phyloP scores from a whole-genome alignment of 2,329 filamentous ascomycete genomes.

The Dendryphion nanum region DNA sequence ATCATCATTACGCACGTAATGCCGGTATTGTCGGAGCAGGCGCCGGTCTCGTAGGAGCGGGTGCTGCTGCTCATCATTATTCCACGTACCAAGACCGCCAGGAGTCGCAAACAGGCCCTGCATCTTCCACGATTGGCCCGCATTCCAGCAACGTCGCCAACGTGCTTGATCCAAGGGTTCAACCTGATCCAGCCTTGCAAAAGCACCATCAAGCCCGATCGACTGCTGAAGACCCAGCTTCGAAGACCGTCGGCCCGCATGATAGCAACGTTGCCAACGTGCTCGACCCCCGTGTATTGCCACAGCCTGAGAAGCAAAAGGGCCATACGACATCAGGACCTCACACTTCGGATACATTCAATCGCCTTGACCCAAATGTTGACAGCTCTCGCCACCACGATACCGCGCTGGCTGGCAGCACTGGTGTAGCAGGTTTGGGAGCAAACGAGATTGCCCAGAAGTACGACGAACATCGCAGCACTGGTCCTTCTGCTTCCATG shows the following conservation, averaged over 20 bases:
- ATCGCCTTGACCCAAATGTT: constrained; percentile 25
- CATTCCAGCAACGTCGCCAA: constrained; percentile 34
- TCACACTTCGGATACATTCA: constrained; percentile 24
- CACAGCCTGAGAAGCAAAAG: constrained; percentile 29
- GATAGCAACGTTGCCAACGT: constrained; percentile 32
- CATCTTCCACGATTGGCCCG: constrained; percentile 25
- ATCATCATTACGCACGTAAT: constrained; percentile 26
- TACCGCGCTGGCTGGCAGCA: constrained; percentile 28
- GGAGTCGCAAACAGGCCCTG: constrained; percentile 17
- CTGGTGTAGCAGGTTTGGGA: constrained; percentile 30
- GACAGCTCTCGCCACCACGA: constrained; percentile 24
- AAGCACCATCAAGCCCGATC: constrained; percentile 20
- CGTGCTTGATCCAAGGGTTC: constrained; percentile 32
- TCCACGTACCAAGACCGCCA: constrained; percentile 11
- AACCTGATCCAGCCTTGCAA: constrained; percentile 18
- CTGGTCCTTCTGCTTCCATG: constrained; percentile 27
- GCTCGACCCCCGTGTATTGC: constrained; percentile 29
- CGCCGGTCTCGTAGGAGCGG: constrained; percentile 13
- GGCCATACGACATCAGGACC: constrained; percentile 23
- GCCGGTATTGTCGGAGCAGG: constrained; percentile 18
- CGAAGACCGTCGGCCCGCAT: constrained; percentile 29
- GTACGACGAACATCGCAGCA: constrained; percentile 29
- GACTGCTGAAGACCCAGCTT: constrained; percentile 22
- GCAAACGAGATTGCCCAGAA: constrained; percentile 31
- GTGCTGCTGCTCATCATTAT: constrained; percentile 4